Conservation (phyloP, 2,329 filamentous ascomycete genomes). For the Arthrinium phaeospermum region DNA sequence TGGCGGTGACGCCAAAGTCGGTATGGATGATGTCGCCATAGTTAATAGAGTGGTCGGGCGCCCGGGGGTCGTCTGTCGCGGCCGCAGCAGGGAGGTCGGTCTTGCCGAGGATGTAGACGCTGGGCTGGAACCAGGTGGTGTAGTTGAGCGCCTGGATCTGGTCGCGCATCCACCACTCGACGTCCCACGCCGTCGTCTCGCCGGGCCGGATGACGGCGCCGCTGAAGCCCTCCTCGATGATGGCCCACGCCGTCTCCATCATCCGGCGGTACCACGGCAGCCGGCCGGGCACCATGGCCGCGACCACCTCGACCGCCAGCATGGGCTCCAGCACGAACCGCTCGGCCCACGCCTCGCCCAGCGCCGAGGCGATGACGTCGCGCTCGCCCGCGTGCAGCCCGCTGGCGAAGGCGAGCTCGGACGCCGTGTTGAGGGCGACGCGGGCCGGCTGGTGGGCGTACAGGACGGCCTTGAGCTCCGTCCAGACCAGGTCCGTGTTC, state of each 20-base stretch:
- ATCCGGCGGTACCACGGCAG: slow-evolving; percentile 50
- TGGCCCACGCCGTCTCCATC: slow-evolving; percentile 58
- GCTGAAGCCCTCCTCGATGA: slow-evolving; percentile 53
- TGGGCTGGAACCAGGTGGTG: slow-evolving; percentile 58
- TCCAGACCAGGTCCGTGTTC: slow-evolving; percentile 52
- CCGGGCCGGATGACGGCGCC: slow-evolving; percentile 49
- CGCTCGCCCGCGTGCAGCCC: slow-evolving; percentile 56
- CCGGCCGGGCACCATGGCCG: slow-evolving; percentile 47
- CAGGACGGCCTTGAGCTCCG: slow-evolving; percentile 44
- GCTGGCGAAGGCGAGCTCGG: slow-evolving; percentile 51
- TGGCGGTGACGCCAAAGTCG: slow-evolving; percentile 54
- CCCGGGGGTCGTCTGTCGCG: slow-evolving; percentile 25
- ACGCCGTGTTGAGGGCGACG: slow-evolving; percentile 52
- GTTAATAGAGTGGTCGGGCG: slow-evolving; percentile 40
- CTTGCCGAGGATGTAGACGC: slow-evolving; percentile 48
- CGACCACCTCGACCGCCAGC: slow-evolving; percentile 53
- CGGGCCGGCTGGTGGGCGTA: slow-evolving; percentile 40
- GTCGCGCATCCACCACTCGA: slow-evolving; percentile 59
- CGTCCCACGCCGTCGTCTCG: slow-evolving; percentile 49
- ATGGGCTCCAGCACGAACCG: slow-evolving; percentile 50
- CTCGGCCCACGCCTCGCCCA: slow-evolving; percentile 46
- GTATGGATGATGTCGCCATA: slow-evolving; percentile 55
- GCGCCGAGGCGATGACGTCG: slow-evolving; percentile 38
- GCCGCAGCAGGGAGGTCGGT: slow-evolving; percentile 29
- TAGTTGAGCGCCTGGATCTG: slow-evolving; percentile 55